phyloP scores from a whole-genome alignment of 2,329 filamentous ascomycete species.

The Apiospora phragmitis region DNA sequence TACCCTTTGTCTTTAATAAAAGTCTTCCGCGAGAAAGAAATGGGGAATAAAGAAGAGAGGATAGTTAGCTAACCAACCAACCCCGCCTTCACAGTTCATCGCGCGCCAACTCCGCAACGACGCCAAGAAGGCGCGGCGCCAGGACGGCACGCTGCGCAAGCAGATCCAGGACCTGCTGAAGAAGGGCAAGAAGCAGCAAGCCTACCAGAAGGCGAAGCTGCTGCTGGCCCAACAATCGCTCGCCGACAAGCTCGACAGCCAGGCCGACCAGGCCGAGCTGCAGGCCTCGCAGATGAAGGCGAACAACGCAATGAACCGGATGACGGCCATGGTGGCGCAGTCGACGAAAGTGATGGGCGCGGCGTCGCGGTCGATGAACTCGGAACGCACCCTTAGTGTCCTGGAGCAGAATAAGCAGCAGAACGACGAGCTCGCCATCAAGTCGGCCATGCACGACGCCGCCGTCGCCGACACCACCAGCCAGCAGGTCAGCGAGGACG shows the following conservation, averaged over 20 bases:
- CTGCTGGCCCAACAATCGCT: slow-evolving; percentile 62
- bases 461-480: slow-evolving; percentile 78
- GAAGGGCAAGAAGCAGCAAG: slow-evolving; percentile 63
- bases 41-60: not conserved
- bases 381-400: slow-evolving; percentile 60
- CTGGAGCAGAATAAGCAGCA: slow-evolving; percentile 63
- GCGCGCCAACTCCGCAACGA: slow-evolving; percentile 63
- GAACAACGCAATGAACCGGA: slow-evolving; percentile 65
- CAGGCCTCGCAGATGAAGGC: slow-evolving; percentile 62
- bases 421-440: slow-evolving; percentile 65
- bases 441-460: slow-evolving; percentile 79
- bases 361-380: slow-evolving; percentile 59
- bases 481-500: slow-evolving; percentile 73
- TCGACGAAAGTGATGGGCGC: slow-evolving; percentile 59
- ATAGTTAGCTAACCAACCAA: not conserved
- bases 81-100: slow-evolving; percentile 46
- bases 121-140: slow-evolving; percentile 60
- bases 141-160: slow-evolving; percentile 61
- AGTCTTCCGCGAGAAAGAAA: not conserved
- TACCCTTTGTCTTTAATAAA: not conserved
- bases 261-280: slow-evolving; percentile 64
- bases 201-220: slow-evolving; percentile 64
- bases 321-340: slow-evolving; percentile 64
- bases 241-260: slow-evolving; percentile 64
- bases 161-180: slow-evolving; percentile 64